Conservation (phyloP, 2,329 filamentous ascomycete genomes). For the Colletotrichum higginsianum region DNA sequence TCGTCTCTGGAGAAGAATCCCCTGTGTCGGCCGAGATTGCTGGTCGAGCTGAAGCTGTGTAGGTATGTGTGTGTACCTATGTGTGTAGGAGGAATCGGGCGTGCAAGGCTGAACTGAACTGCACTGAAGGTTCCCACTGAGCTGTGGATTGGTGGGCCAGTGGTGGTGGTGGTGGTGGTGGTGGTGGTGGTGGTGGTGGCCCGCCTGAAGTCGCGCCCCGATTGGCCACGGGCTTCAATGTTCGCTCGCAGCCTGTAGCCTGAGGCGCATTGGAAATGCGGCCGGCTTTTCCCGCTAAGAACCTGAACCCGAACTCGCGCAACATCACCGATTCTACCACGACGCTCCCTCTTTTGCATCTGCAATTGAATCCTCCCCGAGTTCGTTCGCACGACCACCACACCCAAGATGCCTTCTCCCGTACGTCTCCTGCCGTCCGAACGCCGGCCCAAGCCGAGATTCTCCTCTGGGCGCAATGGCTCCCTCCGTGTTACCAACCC, state of each 20-base stretch:
- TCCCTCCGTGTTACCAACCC: not conserved
- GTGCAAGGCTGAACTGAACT: constrained; percentile 35
- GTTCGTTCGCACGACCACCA: constrained; percentile 49
- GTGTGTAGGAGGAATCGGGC: constrained; percentile 3
- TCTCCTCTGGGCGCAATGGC: not conserved
- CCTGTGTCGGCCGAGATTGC: not conserved
- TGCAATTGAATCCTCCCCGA: constrained; percentile 54
- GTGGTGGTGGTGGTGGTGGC: not conserved
- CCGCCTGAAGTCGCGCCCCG: not conserved
- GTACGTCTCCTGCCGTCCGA: constrained; percentile 49
- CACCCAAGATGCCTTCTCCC: constrained; percentile 58
- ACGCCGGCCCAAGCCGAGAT: too few species aligned
- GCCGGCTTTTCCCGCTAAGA: constrained; percentile 44
- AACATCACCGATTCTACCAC: constrained; percentile 39
- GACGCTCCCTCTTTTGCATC: constrained; percentile 44
- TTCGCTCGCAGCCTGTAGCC: constrained; percentile 35
- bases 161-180: not conserved
- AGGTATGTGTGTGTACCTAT: not conserved
- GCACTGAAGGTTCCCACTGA: constrained; percentile 6
- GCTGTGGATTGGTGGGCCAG: not conserved
- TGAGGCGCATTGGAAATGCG: constrained; percentile 42
- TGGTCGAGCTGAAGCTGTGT: constrained; percentile 5
- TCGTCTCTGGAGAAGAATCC: not conserved
- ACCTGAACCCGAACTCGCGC: constrained; percentile 36
- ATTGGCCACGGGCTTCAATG: constrained; percentile 36